phyloP scores from a whole-genome alignment of 441 rosid species.

The Bocquillonia castaneifolia region DNA sequence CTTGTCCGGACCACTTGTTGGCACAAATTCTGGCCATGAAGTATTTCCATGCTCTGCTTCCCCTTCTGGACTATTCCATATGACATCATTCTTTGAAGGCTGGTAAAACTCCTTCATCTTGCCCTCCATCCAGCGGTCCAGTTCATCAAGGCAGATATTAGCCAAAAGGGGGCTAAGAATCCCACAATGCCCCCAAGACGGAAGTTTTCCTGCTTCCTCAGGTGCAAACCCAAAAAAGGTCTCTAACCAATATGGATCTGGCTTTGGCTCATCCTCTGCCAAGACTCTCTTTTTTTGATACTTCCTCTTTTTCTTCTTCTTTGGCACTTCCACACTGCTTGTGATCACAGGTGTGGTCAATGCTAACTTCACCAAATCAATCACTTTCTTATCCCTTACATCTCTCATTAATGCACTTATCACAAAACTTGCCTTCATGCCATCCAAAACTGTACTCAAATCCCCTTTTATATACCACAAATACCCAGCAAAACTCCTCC shows the following conservation, averaged over 20 bases:
- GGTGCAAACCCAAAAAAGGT: conserved; percentile 94
- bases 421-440: conserved; percentile 79
- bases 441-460: conserved; percentile 83
- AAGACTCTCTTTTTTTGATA: conserved; percentile 85
- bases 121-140: conserved; percentile 80
- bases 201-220: conserved; percentile 85
- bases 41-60: conserved; percentile 92
- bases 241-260: conserved; percentile 96
- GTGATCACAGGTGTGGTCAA: conserved; percentile 78
- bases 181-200: conserved; percentile 95
- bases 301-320: conserved; percentile 78
- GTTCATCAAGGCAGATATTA: conserved; percentile 83
- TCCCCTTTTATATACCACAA: conserved; percentile 89
- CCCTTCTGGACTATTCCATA: conserved; percentile 87
- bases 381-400: conserved; percentile 85
- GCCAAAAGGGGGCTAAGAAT: conserved; percentile 82
- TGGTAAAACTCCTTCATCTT: conserved; percentile 77
- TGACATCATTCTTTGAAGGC: conserved; percentile 83
- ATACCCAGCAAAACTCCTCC: conserved; percentile 84
- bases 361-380: conserved; percentile 76
- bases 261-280: conserved; percentile 96
- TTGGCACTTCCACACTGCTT: conserved; percentile 40
- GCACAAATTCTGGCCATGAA: conserved; percentile 97
- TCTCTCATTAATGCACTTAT: conserved; percentile 84
- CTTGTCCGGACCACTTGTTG: conserved; percentile 94